Evolutionary conservation across 202 grass and related monocot species (phyloP).

Genomic region (Schoenoplectus tabernaemontani): DNA sequence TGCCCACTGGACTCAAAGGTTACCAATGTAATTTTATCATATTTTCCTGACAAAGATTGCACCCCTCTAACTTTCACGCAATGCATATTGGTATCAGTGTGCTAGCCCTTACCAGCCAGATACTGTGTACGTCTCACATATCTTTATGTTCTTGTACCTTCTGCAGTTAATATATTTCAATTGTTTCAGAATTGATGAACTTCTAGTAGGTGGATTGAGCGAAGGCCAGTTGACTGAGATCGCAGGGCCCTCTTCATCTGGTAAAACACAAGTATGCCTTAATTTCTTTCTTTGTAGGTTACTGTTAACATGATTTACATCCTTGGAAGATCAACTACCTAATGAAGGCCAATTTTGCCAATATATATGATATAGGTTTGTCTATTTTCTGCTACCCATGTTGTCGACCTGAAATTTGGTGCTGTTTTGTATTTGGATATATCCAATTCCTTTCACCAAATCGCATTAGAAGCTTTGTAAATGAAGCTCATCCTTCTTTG

Average conservation of each 20-base stretch:
- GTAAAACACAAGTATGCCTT: slow-evolving; percentile 66
- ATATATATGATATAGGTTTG: slow-evolving; percentile 49
- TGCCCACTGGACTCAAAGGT: slow-evolving; percentile 61
- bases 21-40: slow-evolving; percentile 40
- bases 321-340: background rate
- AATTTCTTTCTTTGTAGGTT: background rate
- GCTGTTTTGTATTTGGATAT: slow-evolving; percentile 71
- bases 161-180: background rate
- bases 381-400: slow-evolving; percentile 46
- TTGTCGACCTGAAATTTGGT: slow-evolving; percentile 44
- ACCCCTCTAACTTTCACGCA: background rate
- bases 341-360: slow-evolving; percentile 13
- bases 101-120: background rate
- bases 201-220: slow-evolving; percentile 72
- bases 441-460: slow-evolving; percentile 69
- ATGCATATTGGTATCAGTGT: background rate
- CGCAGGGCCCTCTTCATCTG: slow-evolving; percentile 67
- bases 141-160: background rate
- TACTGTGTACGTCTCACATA: slow-evolving; percentile 1
- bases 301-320: background rate
- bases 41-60: slow-evolving; percentile 18
- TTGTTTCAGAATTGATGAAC: slow-evolving; percentile 53
- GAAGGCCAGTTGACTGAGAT: slow-evolving; percentile 68
- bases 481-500: slow-evolving; percentile 27
- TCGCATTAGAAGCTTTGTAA: slow-evolving; percentile 39